Percentiles rank a stretch among this genome's conserved stretches.
These are phyloP conservation scores for Cladosporium halotolerans DNA, from an alignment of 2,329 filamentous ascomycete genomes.

Conservation along the genomic window DNA sequence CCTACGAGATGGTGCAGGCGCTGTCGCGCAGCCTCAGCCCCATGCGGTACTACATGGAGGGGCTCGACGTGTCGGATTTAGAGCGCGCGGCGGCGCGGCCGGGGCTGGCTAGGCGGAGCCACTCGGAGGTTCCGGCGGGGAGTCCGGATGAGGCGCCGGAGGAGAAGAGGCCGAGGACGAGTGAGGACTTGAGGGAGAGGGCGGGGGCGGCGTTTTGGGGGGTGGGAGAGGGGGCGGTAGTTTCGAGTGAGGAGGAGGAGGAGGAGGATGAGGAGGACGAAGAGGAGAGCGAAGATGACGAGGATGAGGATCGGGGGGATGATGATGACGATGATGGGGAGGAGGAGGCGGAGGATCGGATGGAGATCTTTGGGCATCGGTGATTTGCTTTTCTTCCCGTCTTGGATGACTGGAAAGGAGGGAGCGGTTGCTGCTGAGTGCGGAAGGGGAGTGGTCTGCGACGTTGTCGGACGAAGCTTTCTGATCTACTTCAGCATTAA, in stretches of 20 bases:
- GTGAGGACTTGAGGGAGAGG: constrained; percentile 14
- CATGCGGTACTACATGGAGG: constrained; percentile 40
- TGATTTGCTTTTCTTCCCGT: neutral
- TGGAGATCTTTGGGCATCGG: constrained; percentile 12
- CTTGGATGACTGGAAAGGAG: too few species aligned
- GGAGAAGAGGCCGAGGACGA: constrained; percentile 13
- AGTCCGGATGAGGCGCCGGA: constrained; percentile 14
- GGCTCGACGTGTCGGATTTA: constrained; percentile 22
- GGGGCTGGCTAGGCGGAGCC: constrained; percentile 21
- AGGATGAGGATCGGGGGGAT: constrained; percentile 20
- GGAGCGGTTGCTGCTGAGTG: too few species aligned
- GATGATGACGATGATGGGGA: constrained; percentile 13
- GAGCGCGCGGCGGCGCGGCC: constrained; percentile 4
- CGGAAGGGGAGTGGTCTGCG: too few species aligned
- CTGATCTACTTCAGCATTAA: too few species aligned
- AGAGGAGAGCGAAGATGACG: constrained; percentile 27
- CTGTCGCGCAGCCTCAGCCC: constrained; percentile 40
- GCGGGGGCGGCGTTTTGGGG: neutral
- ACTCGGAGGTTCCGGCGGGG: constrained; percentile 22
- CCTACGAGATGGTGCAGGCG: constrained; percentile 42
- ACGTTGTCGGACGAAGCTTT: too few species aligned
- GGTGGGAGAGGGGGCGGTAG: constrained; percentile 9
- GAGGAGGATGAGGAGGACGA: constrained; percentile 31
- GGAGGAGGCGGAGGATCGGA: constrained; percentile 5
- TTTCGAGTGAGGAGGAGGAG: constrained; percentile 22